These are phyloP conservation scores for Pseudocercospora vitis DNA, from an alignment of 2,329 filamentous ascomycete genomes.

Conservation along the genomic window DNA sequence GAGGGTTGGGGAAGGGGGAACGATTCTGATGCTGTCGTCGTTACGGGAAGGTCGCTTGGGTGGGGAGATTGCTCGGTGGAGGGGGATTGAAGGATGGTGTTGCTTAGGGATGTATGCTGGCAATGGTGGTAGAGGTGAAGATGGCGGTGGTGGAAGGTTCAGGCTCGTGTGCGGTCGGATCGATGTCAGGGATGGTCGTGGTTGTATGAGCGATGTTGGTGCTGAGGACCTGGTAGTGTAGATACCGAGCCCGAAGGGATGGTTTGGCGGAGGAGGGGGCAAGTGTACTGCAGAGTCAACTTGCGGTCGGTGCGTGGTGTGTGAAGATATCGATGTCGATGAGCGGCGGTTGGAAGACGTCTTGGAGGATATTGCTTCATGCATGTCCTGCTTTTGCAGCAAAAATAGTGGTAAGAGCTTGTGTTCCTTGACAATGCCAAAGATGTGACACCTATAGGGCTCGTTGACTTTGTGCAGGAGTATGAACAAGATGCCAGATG, in stretches of 20 bases:
- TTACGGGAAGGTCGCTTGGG: constrained; percentile 16
- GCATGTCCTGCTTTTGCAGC: constrained; percentile 22
- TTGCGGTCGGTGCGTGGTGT: constrained; percentile 16
- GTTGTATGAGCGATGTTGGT: constrained; percentile 24
- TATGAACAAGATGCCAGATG: constrained; percentile 27
- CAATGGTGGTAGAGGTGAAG: constrained; percentile 30
- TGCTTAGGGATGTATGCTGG: constrained; percentile 30
- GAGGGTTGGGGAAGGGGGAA: constrained; percentile 20
- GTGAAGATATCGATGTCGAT: constrained; percentile 28
- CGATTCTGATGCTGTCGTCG: constrained; percentile 18
- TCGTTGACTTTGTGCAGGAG: constrained; percentile 30
- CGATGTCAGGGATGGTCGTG: constrained; percentile 29
- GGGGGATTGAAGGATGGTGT: constrained; percentile 16
- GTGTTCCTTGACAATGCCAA: constrained; percentile 27
- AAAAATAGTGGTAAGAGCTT: constrained; percentile 26
- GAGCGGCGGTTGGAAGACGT: constrained; percentile 38
- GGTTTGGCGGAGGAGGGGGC: constrained; percentile 19
- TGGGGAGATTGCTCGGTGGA: constrained; percentile 19
- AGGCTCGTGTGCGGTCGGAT: constrained; percentile 27
- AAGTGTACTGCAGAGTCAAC: constrained; percentile 15
- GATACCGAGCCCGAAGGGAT: constrained; percentile 28
- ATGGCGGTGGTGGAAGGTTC: constrained; percentile 18
- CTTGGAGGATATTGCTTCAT: constrained; percentile 27
- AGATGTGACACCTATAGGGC: constrained; percentile 29
- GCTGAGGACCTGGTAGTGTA: constrained; percentile 23